Percentiles rank a stretch among this genome's conserved stretches.
These are phyloP conservation scores for Erythrobasidium yunnanense DNA, from an alignment of 768 basidiomycete genomes.

Conservation along the genomic window DNA sequence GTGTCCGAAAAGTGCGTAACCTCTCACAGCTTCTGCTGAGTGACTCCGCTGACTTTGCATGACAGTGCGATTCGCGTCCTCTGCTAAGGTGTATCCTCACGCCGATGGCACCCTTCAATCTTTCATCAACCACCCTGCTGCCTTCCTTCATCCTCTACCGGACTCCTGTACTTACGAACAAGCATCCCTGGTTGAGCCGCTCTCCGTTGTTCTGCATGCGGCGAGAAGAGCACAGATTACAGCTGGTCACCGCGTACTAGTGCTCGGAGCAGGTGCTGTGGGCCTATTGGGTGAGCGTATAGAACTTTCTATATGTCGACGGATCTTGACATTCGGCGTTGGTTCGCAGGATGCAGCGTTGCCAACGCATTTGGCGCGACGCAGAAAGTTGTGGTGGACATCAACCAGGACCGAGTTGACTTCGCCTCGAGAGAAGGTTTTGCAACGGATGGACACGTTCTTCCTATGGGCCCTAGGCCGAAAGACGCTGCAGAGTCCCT, in stretches of 20 bases:
- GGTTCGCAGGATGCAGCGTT: slow-evolving; percentile 47
- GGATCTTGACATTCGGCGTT: slow-evolving; percentile 40
- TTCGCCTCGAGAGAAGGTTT: slow-evolving; percentile 69
- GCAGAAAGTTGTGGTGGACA: slow-evolving; percentile 68
- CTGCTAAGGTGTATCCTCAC: slow-evolving; percentile 84
- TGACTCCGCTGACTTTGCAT: no score
- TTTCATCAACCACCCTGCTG: slow-evolving; percentile 67
- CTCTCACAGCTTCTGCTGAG: not conserved
- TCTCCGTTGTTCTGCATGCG: slow-evolving; percentile 72
- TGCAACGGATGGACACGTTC: slow-evolving; percentile 59
- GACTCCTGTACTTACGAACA: slow-evolving; percentile 63
- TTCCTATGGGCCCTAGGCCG: slow-evolving; percentile 47
- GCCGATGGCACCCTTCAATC: slow-evolving; percentile 82
- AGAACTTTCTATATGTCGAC: not conserved
- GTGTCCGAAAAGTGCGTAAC: slow-evolving; percentile 52
- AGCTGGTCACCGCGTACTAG: slow-evolving; percentile 61
- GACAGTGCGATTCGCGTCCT: slow-evolving; percentile 71
- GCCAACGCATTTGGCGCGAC: slow-evolving; percentile 54
- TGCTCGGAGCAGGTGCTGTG: slow-evolving; percentile 87
- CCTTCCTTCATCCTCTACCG: slow-evolving; percentile 46
- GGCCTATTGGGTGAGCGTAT: slow-evolving; percentile 60
- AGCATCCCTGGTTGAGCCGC: slow-evolving; percentile 83
- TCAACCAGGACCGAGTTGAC: slow-evolving; percentile 65
- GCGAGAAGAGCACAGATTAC: slow-evolving; percentile 45
- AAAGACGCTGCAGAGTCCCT: slow-evolving; percentile 27